A percentile compares a stretch with the other conserved stretches of the same genome.
phyloP scores from a whole-genome alignment of 2,329 filamentous ascomycete species.

The Aspergillus niger region DNA sequence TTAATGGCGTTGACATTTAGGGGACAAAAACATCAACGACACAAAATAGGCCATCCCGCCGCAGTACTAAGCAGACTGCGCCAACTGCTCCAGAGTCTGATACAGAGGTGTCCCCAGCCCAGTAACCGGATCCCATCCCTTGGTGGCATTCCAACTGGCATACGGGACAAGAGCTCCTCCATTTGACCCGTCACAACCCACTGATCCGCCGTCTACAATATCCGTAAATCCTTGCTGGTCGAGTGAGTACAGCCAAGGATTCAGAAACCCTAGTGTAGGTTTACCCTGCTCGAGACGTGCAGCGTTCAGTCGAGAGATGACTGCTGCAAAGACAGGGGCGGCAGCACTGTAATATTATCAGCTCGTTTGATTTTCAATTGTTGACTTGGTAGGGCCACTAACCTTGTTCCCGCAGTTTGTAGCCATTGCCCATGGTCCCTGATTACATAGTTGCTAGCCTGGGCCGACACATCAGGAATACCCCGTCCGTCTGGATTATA shows the following conservation, averaged over 20 bases:
- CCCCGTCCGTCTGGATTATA: conserved; percentile 58
- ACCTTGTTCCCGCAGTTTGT: conserved; percentile 52
- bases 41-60: neutral
- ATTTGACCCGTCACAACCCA: conserved; percentile 46
- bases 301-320: conserved; percentile 67
- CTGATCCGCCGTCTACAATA: conserved; percentile 51
- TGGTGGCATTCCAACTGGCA: conserved; percentile 55
- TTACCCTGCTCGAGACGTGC: conserved; percentile 59
- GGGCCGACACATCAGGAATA: conserved; percentile 64
- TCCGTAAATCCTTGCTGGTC: conserved; percentile 51
- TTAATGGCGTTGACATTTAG: no score
- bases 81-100: conserved; percentile 19
- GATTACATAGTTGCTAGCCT: conserved; percentile 49
- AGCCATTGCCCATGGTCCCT: conserved; percentile 39
- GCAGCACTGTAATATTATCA: conserved; percentile 51
- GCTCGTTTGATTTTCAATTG: neutral
- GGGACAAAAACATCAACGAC: neutral
- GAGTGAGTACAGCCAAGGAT: conserved; percentile 61
- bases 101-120: conserved; percentile 37
- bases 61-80: neutral
- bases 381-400: conserved; percentile 13
- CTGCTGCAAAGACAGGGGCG: conserved; percentile 62
- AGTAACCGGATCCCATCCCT: conserved; percentile 55
- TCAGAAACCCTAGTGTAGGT: conserved; percentile 60
- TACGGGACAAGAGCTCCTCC: conserved; percentile 43